These are phyloP conservation scores for Lachancea quebecensis DNA, from an alignment of 805 yeast genomes.

Conservation along the genomic window DNA sequence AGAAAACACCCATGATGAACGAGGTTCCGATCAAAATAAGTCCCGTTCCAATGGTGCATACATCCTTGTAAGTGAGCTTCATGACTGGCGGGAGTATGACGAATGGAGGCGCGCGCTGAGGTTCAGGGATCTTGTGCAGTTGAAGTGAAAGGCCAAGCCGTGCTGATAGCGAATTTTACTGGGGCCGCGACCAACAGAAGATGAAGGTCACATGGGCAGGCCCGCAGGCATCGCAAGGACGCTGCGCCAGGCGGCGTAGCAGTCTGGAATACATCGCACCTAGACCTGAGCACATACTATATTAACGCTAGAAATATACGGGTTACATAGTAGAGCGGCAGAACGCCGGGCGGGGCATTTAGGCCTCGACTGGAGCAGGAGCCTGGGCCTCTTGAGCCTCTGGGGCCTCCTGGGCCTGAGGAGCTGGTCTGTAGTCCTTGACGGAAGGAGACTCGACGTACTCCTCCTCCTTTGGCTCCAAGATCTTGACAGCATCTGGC, in stretches of 20 bases:
- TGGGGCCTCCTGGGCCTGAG: constrained; percentile 16
- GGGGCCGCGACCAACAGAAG: not conserved
- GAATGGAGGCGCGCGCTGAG: not conserved
- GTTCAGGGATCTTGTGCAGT: no score
- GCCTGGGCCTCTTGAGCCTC: constrained; percentile 15
- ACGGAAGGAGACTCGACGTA: constrained; percentile 73
- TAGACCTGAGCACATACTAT: not conserved
- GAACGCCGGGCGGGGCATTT: not conserved
- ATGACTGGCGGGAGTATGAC: not conserved
- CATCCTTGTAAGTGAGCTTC: constrained; percentile 21
- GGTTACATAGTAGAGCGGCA: not conserved
- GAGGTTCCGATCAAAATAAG: constrained; percentile 42
- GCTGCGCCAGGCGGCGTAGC: no score
- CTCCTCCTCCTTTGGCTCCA: constrained; percentile 94
- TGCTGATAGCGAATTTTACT: not conserved
- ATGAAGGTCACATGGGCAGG: not conserved
- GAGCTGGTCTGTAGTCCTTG: constrained; percentile 56
- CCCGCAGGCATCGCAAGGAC: no score
- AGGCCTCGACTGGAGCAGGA: constrained; percentile 12
- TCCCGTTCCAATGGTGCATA: constrained; percentile 27
- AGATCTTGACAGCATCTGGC: constrained; percentile 90
- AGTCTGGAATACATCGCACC: no score
- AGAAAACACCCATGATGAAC: constrained; percentile 74
- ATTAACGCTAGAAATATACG: not conserved
- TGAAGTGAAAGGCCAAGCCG: no score